phyloP scores from a whole-genome alignment of 2,329 filamentous ascomycete genomes.

The Fusarium pseudoanthophilum region DNA sequence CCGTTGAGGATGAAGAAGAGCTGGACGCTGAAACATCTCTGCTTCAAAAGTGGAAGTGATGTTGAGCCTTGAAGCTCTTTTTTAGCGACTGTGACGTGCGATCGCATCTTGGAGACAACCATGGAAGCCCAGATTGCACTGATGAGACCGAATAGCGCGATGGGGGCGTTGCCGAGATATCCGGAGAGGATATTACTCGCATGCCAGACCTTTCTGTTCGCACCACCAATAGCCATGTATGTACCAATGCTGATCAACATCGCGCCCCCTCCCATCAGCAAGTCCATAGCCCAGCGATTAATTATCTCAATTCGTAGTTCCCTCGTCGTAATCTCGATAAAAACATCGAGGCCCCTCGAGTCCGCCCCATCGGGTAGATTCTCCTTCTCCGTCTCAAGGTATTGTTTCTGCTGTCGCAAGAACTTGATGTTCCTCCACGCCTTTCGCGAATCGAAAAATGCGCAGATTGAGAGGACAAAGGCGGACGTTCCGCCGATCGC shows the following conservation, averaged over 20 bases:
- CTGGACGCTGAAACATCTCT: slow-evolving; percentile 52
- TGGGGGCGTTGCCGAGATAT: slow-evolving; percentile 63
- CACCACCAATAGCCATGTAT: slow-evolving; percentile 64
- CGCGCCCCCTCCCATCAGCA: slow-evolving; percentile 60
- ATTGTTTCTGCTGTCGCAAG: slow-evolving; percentile 54
- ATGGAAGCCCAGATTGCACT: slow-evolving; percentile 61
- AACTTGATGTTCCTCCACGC: slow-evolving; percentile 59
- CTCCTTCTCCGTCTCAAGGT: slow-evolving; percentile 43
- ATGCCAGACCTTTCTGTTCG: slow-evolving; percentile 53
- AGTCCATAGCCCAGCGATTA: slow-evolving; percentile 62
- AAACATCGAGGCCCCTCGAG: slow-evolving; percentile 46
- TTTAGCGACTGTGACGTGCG: slow-evolving; percentile 48
- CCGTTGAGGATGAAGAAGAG: slow-evolving; percentile 59
- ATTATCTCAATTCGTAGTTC: slow-evolving; percentile 63
- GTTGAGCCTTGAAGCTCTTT: slow-evolving; percentile 41
- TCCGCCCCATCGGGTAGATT: slow-evolving; percentile 7
- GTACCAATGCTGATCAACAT: slow-evolving; percentile 63
- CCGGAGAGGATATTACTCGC: slow-evolving; percentile 65
- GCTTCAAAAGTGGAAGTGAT: slow-evolving; percentile 46
- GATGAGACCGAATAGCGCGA: slow-evolving; percentile 59
- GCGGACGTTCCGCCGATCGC: slow-evolving; percentile 61
- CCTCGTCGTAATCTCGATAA: slow-evolving; percentile 57
- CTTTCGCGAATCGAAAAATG: slow-evolving; percentile 55
- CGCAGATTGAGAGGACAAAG: slow-evolving; percentile 57
- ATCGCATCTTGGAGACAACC: slow-evolving; percentile 54